Conservation (phyloP, 345 rosid species). For the rapeseed (Brassica napus) region DNA sequence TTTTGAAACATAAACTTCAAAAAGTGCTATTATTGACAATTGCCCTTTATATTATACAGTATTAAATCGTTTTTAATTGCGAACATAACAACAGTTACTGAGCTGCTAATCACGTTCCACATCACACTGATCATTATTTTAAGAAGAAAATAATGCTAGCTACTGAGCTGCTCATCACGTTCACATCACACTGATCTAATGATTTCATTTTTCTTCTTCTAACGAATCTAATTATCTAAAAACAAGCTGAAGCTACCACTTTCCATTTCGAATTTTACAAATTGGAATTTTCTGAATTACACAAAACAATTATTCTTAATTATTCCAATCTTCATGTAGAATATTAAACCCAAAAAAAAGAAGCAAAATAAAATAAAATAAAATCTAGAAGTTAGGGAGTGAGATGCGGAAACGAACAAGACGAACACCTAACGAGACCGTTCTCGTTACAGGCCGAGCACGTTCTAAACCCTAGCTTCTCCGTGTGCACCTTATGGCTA, state of each 20-base stretch:
- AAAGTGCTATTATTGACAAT: too few species aligned
- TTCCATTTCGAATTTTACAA: conserved; percentile 33
- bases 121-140: not conserved
- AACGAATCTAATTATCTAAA: conserved; percentile 19
- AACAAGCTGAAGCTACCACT: conserved; percentile 1
- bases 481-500: conserved; percentile 73
- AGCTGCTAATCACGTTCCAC: not conserved
- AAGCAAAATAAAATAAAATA: not conserved
- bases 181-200: conserved; percentile 33
- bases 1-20: too few species aligned
- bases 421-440: conserved; percentile 85
- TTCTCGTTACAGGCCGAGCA: conserved; percentile 82
- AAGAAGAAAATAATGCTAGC: not conserved
- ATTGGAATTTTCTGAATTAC: conserved; percentile 26
- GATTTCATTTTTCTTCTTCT: not conserved
- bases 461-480: conserved; percentile 62
- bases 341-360: not conserved
- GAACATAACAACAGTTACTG: not conserved
- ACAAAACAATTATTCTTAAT: conserved; percentile 12
- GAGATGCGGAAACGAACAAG: conserved; percentile 56
- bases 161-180: conserved; percentile 35
- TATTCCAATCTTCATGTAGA: conserved; percentile 21
- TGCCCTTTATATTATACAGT: too few species aligned
- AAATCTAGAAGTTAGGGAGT: conserved; percentile 27
- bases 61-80: not conserved